phyloP scores from a whole-genome alignment of 2,329 filamentous ascomycete genomes.

The Myriosclerotinia scirpicola region DNA sequence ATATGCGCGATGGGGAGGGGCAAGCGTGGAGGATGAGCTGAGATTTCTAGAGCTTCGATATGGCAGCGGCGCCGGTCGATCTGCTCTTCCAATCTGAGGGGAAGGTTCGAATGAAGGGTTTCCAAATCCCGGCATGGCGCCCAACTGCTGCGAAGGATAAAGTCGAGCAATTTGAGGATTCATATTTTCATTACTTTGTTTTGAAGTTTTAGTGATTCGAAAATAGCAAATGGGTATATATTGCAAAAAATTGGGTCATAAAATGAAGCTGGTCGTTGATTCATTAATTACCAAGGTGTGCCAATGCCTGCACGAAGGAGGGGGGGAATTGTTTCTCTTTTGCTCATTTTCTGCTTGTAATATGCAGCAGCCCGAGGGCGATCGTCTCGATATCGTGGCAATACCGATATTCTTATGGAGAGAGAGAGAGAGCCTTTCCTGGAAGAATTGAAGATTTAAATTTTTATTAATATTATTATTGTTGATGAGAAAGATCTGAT shows the following conservation, averaged over 20 bases:
- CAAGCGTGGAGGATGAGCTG: conserved; percentile 27
- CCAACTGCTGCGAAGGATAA: conserved; percentile 42
- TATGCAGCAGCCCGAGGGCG: conserved; percentile 24
- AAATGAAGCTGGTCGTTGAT: conserved; percentile 28
- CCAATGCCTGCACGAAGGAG: conserved; percentile 42
- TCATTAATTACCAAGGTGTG: conserved; percentile 35
- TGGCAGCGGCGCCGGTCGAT: conserved; percentile 32
- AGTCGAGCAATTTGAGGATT: conserved; percentile 48
- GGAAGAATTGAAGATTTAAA: conserved; percentile 12
- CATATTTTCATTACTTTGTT: conserved; percentile 43
- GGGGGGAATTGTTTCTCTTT: conserved; percentile 35
- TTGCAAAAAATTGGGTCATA: conserved; percentile 26
- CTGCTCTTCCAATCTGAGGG: conserved; percentile 29
- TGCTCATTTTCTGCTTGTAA: conserved; percentile 40
- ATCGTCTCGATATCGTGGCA: conserved; percentile 18
- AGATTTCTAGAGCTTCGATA: conserved; percentile 38
- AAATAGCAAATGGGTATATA: conserved; percentile 28
- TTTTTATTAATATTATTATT: neutral
- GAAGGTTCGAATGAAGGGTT: conserved; percentile 35
- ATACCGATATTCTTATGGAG: neutral
- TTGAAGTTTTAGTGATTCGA: conserved; percentile 22
- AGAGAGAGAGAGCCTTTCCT: neutral
- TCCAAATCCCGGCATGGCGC: conserved; percentile 36
- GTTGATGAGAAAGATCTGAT: too few species aligned
- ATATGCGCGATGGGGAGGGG: conserved; percentile 35